Evolutionary conservation across 2,329 filamentous ascomycete species (phyloP).

Genomic region (Aureobasidium mangrovei): DNA sequence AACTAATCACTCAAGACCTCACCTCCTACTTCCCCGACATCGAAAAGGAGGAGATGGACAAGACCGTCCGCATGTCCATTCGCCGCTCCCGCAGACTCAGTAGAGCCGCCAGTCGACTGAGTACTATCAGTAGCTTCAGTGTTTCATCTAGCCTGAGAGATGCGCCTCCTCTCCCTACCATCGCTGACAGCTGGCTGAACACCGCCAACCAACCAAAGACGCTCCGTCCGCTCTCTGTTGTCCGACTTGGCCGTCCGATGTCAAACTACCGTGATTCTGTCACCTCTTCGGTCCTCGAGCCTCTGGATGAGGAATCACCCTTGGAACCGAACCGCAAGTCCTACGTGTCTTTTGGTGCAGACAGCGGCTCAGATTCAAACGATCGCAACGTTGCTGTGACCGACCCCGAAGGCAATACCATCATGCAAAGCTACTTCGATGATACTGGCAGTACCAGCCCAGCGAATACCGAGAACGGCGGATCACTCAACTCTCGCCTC

Average conservation of each 20-base stretch:
- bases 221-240: constrained; percentile 52
- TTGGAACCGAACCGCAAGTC: constrained; percentile 86
- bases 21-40: constrained; percentile 97
- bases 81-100: constrained; percentile 84
- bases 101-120: constrained; percentile 84
- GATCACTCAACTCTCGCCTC: constrained; percentile 72
- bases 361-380: constrained; percentile 55
- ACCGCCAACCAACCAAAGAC: constrained; percentile 39
- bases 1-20: constrained; percentile 92
- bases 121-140: constrained; percentile 87
- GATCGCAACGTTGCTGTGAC: constrained; percentile 65
- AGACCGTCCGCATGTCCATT: constrained; percentile 87
- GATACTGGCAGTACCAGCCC: constrained; percentile 64
- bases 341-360: constrained; percentile 76
- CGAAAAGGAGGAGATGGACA: constrained; percentile 86
- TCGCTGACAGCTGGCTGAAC: constrained; percentile 85
- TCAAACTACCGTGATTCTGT: constrained; percentile 75
- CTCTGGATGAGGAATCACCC: constrained; percentile 81
- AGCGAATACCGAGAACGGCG: constrained; percentile 43
- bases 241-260: constrained; percentile 46
- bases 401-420: constrained; percentile 63
- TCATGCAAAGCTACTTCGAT: constrained; percentile 75
- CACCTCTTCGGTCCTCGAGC: constrained; percentile 79
- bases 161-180: constrained; percentile 88
- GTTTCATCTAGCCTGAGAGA: constrained; percentile 87